Conservation (phyloP, 1,139 yeast species). For the Yamadazyma spencermartinsiae region DNA sequence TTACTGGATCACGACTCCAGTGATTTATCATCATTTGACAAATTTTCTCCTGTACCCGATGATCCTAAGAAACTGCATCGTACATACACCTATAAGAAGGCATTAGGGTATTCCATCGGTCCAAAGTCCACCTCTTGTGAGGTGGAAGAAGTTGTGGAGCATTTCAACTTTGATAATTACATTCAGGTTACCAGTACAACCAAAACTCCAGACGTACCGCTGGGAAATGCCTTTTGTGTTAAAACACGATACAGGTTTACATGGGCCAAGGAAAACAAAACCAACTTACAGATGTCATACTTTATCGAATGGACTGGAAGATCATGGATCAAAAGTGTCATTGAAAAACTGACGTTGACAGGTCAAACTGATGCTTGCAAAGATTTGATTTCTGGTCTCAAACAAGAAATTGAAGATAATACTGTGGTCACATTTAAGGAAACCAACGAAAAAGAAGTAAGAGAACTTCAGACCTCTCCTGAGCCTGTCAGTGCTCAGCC, state of each 20-base stretch:
- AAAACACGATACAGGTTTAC: constrained; percentile 48
- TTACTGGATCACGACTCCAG: constrained; percentile 49
- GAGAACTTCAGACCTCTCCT: constrained; percentile 3
- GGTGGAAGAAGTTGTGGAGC: constrained; percentile 46
- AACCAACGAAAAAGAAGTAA: constrained; percentile 4
- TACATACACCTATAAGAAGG: constrained; percentile 43
- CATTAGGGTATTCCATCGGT: constrained; percentile 55
- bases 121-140: constrained; percentile 58
- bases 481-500: background rate
- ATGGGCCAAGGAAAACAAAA: constrained; percentile 48
- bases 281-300: constrained; percentile 44
- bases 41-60: constrained; percentile 35
- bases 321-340: constrained; percentile 57
- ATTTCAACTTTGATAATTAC: constrained; percentile 38
- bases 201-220: constrained; percentile 60
- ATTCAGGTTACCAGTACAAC: constrained; percentile 41
- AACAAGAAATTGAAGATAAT: constrained; percentile 21
- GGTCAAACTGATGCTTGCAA: constrained; percentile 48
- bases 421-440: constrained; percentile 6
- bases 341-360: constrained; percentile 49
- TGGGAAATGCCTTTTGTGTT: constrained; percentile 55
- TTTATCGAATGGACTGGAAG: constrained; percentile 55
- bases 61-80: constrained; percentile 36
- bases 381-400: constrained; percentile 31
- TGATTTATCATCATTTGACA: constrained; percentile 42